Evolutionary conservation across 1,139 yeast genomes (phyloP), one percentile per base, ranked within the genome.

Genomic region (Nematodospora anomalae): DNA sequence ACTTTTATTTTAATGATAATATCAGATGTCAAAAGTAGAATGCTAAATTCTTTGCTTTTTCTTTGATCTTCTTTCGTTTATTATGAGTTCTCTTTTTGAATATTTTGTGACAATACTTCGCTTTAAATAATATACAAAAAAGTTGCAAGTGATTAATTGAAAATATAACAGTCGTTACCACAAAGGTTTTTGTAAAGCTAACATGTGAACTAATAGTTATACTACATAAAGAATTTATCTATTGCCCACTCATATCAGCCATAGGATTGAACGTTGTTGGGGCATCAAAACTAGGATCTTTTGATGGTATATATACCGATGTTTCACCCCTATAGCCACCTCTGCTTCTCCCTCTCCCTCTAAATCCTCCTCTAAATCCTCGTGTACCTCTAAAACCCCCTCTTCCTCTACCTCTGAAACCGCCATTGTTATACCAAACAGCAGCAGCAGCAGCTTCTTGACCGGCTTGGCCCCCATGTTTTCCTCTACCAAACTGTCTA

Each of bases 401-500:
- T 35, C 59, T 45, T 11, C 52, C 51, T 20, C 53, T 49, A 14
- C 57, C 53, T 33, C 58, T 52, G 11, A 26, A 37, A 5, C 64
- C 60, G 3, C 38, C 14, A 3, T 68, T 65, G 44, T 67, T 52
- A 37, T 46, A 53, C 2, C 61, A 58, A 57, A 42, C 66, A 43
- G 41, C 52, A 50, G 6, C 67, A 26, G 47, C 52, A 16, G 55
- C 54, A 12, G 52, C 55, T 48, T 70, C 76, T 34, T 66, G 73
- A 30, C 65, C 51, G 1, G 68, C 74, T 60, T 92, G 98, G 1
- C 96, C 97, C 36, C 97, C 97, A 46, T 79, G 80, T 18, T 76
- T 74, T 31, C 97, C 97, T 50, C 98, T 74, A 11, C 97, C 97
- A 55, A 80, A 90, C 56, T 92, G 97, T 49, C 98, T 72, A 1